Conservation (phyloP, 768 basidiomycete genomes). For the Tulasnella calospora region DNA sequence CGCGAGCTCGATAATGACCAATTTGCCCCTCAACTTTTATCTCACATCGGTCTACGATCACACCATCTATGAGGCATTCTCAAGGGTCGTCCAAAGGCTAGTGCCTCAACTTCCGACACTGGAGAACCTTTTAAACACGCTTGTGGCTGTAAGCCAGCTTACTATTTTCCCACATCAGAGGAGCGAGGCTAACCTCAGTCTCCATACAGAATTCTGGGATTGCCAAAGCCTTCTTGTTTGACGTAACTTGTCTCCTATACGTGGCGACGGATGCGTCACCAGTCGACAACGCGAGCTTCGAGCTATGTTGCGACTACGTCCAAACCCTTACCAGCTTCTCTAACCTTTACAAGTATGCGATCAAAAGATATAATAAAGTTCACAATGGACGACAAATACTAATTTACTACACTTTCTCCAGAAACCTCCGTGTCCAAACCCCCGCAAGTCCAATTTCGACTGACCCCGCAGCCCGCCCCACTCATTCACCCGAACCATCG, state of each 20-base stretch:
- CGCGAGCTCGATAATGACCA: slow-evolving; percentile 48
- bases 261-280: slow-evolving; percentile 93
- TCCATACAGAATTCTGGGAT: slow-evolving; percentile 73
- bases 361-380: neutral
- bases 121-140: slow-evolving; percentile 82
- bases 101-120: slow-evolving; percentile 79
- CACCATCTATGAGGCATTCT: slow-evolving; percentile 86
- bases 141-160: slow-evolving; percentile 57
- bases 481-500: slow-evolving; percentile 14
- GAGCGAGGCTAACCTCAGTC: neutral
- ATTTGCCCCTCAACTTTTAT: slow-evolving; percentile 77
- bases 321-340: slow-evolving; percentile 82
- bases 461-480: neutral
- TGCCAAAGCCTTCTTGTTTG: slow-evolving; percentile 91
- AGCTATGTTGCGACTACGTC: slow-evolving; percentile 86
- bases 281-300: slow-evolving; percentile 82
- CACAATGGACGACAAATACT: neutral
- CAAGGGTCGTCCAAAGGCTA: slow-evolving; percentile 79
- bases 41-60: slow-evolving; percentile 93
- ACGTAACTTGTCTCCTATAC: slow-evolving; percentile 76
- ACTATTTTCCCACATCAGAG: neutral
- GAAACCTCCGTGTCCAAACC: neutral
- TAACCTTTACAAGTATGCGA: slow-evolving; percentile 69
- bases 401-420: neutral
- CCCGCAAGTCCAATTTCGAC: neutral